These are phyloP conservation scores for Trypanosomatidae sp. DNA, from an alignment of 208 protist genomes.

Conservation along the genomic window DNA sequence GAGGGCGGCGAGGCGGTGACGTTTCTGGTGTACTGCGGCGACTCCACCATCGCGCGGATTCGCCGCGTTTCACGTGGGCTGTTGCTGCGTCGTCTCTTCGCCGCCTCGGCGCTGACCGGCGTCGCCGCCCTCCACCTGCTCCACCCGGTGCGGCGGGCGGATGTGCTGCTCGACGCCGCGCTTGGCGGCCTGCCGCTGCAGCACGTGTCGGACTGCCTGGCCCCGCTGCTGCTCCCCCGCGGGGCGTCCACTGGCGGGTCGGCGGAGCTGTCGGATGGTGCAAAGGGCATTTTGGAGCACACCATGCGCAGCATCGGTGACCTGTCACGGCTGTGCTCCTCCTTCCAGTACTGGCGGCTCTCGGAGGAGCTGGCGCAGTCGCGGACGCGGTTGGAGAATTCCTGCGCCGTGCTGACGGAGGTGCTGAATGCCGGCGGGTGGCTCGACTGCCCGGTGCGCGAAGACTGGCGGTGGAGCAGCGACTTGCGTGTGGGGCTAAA, in stretches of 20 bases:
- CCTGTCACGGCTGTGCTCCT: slow-evolving; percentile 37
- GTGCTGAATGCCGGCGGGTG: slow-evolving; percentile 40
- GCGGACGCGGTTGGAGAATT: slow-evolving; percentile 20
- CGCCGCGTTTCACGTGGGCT: slow-evolving; percentile 34
- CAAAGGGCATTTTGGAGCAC: slow-evolving; percentile 24
- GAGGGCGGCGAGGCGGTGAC: slow-evolving; percentile 24
- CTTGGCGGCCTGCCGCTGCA: slow-evolving; percentile 29
- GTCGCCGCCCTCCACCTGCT: slow-evolving; percentile 24
- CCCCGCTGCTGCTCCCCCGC: slow-evolving; percentile 29
- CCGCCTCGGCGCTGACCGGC: slow-evolving; percentile 19
- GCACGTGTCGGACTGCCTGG: slow-evolving; percentile 16
- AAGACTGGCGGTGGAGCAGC: slow-evolving; percentile 15
- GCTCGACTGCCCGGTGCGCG: slow-evolving; percentile 40
- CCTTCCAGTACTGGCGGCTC: slow-evolving; percentile 40
- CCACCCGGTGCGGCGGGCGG: slow-evolving; percentile 21
- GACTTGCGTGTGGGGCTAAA: slow-evolving; percentile 2
- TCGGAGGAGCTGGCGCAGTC: slow-evolving; percentile 30
- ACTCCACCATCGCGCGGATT: slow-evolving; percentile 39
- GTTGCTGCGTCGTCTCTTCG: slow-evolving; percentile 37
- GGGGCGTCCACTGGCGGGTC: slow-evolving; percentile 2
- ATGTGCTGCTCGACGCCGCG: slow-evolving; percentile 32
- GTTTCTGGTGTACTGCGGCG: slow-evolving; percentile 55
- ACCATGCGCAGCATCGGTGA: slow-evolving; percentile 29
- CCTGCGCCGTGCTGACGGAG: slow-evolving; percentile 20
- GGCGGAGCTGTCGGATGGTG: slow-evolving; percentile 35